Evolutionary conservation across 2,329 filamentous ascomycete species (phyloP).

Genomic region (Hortaea sp.): DNA sequence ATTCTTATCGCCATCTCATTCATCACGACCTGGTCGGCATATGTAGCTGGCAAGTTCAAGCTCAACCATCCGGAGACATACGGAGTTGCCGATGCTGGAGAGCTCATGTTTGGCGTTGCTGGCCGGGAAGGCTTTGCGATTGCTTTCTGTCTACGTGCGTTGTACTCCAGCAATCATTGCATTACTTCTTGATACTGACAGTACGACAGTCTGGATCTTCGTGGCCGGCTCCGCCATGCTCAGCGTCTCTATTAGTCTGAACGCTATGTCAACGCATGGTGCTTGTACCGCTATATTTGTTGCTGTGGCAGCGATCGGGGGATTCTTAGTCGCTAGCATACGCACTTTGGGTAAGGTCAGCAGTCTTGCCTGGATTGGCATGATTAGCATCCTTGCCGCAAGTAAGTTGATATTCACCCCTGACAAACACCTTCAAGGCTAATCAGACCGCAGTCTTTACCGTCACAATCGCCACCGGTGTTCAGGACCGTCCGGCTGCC

Average conservation of each 20-base stretch:
- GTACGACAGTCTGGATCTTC: neutral
- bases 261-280: neutral
- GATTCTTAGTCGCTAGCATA: constrained; percentile 24
- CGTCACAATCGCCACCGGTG: neutral
- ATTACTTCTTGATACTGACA: no score
- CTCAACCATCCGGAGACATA: constrained; percentile 45
- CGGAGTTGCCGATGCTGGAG: constrained; percentile 47
- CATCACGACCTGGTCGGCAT: constrained; percentile 39
- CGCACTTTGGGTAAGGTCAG: constrained; percentile 22
- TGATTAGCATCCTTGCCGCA: neutral
- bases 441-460: neutral
- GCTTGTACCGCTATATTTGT: constrained; percentile 31
- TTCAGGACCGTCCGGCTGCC: neutral
- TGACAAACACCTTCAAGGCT: neutral
- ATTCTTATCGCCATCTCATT: constrained; percentile 27
- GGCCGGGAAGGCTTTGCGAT: constrained; percentile 18
- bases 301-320: constrained; percentile 30
- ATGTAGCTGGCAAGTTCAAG: constrained; percentile 43
- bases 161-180: no score
- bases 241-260: neutral
- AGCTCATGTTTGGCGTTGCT: constrained; percentile 41
- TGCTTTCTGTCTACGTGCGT: no score
- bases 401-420: neutral
- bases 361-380: constrained; percentile 26
- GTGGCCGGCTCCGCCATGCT: neutral